phyloP scores from a whole-genome alignment of 352 stramenopile species.

The Pythium folliculosum region DNA sequence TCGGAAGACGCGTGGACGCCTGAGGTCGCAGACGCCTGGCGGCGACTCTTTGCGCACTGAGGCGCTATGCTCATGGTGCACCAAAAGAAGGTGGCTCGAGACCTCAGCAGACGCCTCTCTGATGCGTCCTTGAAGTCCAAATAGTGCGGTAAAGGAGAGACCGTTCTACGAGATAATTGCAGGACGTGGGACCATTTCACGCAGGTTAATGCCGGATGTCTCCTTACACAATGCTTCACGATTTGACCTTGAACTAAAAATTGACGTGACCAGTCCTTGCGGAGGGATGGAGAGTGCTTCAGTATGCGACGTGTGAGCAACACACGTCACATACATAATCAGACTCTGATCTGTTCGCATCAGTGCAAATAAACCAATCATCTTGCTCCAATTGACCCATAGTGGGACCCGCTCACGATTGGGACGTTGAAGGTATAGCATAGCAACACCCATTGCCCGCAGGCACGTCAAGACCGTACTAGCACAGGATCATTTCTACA shows the following conservation, averaged over 20 bases:
- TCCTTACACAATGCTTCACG: no score
- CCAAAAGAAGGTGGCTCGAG: slow-evolving; percentile 18
- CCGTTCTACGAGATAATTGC: no score
- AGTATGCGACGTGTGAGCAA: no score
- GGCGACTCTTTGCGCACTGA: slow-evolving; percentile 43
- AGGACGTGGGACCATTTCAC: no score
- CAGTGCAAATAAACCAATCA: not conserved
- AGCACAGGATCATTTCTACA: slow-evolving; percentile 9
- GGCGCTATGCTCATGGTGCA: slow-evolving; percentile 36
- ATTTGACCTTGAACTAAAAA: no score
- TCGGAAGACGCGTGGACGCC: slow-evolving; percentile 42
- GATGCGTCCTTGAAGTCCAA: not conserved
- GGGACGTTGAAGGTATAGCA: not conserved
- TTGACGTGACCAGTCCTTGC: no score
- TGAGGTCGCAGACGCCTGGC: slow-evolving; percentile 45
- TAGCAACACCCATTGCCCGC: not conserved
- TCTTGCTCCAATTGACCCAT: not conserved
- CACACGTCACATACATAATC: not conserved
- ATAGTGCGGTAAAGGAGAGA: no score
- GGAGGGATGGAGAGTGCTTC: no score
- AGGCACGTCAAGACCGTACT: not conserved
- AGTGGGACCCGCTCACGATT: not conserved
- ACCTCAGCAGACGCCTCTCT: not conserved
- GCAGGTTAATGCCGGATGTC: no score
- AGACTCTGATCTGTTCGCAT: not conserved